These are phyloP conservation scores for Antitrichia curtipendula DNA, from an alignment of 225 moss, liverwort and hornwort species.

Conservation along the genomic window DNA sequence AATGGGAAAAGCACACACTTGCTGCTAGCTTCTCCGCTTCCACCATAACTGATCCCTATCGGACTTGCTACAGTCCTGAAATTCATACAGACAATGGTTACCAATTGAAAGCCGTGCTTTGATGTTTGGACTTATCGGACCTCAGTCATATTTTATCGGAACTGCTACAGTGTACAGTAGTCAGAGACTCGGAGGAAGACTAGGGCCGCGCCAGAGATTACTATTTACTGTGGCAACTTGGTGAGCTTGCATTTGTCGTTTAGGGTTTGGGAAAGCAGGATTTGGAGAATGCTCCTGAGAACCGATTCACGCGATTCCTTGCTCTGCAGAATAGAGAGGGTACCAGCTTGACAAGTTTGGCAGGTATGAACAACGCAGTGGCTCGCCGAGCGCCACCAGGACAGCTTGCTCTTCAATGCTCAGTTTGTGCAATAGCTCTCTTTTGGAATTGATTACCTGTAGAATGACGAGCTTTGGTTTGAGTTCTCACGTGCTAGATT, in stretches of 20 bases:
- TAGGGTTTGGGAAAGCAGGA: not conserved
- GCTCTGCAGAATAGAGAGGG: not conserved
- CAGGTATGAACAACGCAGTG: not conserved
- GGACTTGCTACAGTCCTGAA: not conserved
- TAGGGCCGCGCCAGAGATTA: accelerated
- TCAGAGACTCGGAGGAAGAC: not conserved
- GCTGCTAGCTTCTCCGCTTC: not conserved
- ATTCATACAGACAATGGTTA: not conserved
- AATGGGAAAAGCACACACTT: not conserved
- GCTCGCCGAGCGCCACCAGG: not conserved
- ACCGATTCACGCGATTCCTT: not conserved
- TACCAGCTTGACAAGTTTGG: not conserved
- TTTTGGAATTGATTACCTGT: not conserved
- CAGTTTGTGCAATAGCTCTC: not conserved
- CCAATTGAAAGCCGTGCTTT: not conserved
- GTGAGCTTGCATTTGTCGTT: not conserved
- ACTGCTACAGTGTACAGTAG: not conserved
- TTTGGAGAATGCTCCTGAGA: not conserved
- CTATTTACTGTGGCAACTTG: not conserved
- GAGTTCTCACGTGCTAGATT: not conserved
- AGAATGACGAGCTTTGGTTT: not conserved
- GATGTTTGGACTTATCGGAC: not conserved
- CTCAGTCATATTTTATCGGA: not conserved
- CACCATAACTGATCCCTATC: not conserved
- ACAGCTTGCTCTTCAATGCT: not conserved